A percentile compares a stretch with the other conserved stretches of the same genome.
Evolutionary conservation across 1,139 yeast species (phyloP).

Genomic region (Suhomyces bokatorum): DNA sequence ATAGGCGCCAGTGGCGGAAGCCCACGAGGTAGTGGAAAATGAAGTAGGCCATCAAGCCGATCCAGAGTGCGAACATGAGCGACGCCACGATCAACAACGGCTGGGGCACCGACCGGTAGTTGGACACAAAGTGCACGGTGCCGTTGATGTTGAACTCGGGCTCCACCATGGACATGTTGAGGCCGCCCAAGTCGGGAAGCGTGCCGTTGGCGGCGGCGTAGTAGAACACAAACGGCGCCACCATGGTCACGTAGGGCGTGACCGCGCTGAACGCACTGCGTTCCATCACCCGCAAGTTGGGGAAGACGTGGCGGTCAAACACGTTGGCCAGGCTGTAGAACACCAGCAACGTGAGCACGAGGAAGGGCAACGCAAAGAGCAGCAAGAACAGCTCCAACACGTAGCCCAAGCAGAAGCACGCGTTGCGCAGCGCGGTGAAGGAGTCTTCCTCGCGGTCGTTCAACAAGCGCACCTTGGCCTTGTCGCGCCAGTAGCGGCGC

Average conservation of each 20-base stretch:
- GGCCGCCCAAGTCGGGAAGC: background rate
- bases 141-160: background rate
- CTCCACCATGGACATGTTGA: background rate
- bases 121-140: background rate
- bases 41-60: constrained; percentile 31
- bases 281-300: constrained; percentile 20
- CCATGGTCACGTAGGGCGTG: constrained; percentile 29
- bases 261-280: constrained; percentile 29
- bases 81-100: constrained; percentile 29
- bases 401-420: constrained; percentile 35
- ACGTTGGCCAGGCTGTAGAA: constrained; percentile 27
- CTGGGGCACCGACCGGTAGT: constrained; percentile 11
- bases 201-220: background rate
- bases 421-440: constrained; percentile 23
- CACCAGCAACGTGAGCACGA: constrained; percentile 43
- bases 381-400: constrained; percentile 34
- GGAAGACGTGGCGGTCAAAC: constrained; percentile 17
- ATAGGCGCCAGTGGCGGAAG: constrained; percentile 19
- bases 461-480: constrained; percentile 7
- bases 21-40: constrained; percentile 31
- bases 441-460: constrained; percentile 11
- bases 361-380: constrained; percentile 47
- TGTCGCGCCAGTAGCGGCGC: constrained; percentile 11
- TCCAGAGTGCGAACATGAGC: constrained; percentile 38
- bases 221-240: constrained; percentile 12